phyloP scores from a whole-genome alignment of 1,284 basidiomycete species.

The Entoloma clypeatum region DNA sequence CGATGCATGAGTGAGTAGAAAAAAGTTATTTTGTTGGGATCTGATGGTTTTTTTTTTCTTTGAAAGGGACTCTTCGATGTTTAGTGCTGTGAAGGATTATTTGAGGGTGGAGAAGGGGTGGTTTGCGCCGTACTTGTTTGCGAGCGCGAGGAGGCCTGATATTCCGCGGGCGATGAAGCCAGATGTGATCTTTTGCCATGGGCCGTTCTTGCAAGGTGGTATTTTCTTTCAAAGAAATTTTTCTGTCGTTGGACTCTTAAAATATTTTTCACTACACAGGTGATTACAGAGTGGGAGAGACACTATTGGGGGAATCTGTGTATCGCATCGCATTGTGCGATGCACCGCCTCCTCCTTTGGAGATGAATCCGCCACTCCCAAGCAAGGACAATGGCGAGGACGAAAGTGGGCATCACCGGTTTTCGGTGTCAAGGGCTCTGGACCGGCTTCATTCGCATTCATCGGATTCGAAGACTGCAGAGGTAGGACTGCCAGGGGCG shows the following conservation, averaged over 20 bases:
- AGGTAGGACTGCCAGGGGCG: slow-evolving; percentile 40
- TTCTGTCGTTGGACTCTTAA: slow-evolving; percentile 5
- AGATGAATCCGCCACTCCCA: slow-evolving; percentile 11
- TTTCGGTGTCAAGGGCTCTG: no score
- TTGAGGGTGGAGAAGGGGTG: slow-evolving; percentile 61
- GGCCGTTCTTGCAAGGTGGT: slow-evolving; percentile 54
- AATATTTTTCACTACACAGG: slow-evolving; percentile 30
- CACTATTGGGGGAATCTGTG: slow-evolving; percentile 52
- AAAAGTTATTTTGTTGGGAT: background rate
- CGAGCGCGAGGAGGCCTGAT: slow-evolving; percentile 53
- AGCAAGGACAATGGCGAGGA: no score
- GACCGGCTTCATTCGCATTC: no score
- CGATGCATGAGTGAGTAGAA: slow-evolving; percentile 46
- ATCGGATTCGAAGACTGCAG: no score
- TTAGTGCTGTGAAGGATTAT: slow-evolving; percentile 62
- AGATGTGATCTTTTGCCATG: slow-evolving; percentile 64
- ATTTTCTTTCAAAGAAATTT: slow-evolving; percentile 1
- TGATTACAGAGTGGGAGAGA: slow-evolving; percentile 58
- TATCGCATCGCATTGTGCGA: slow-evolving; percentile 46
- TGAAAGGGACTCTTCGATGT: slow-evolving; percentile 48
- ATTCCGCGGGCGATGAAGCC: slow-evolving; percentile 62
- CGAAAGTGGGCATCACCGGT: no score
- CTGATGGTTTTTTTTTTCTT: background rate
- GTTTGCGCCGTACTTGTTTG: slow-evolving; percentile 66
- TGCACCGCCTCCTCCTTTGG: slow-evolving; percentile 23